A percentile compares a stretch with the other conserved stretches of the same genome.
phyloP scores from a whole-genome alignment of 225 moss, liverwort and hornwort genomes.

The Climacium dendroides region DNA sequence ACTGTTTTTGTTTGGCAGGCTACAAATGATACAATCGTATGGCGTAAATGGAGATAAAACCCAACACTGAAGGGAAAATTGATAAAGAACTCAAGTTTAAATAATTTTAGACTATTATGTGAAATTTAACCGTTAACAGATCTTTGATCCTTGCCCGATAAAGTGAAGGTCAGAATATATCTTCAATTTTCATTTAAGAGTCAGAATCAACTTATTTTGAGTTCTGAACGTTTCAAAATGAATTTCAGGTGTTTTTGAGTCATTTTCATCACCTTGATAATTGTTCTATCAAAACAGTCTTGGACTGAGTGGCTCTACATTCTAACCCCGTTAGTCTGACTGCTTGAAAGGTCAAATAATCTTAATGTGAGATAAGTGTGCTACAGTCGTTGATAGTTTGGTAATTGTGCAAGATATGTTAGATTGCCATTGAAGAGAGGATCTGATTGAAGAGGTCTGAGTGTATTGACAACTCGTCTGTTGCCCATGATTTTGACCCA shows the following conservation, averaged over 20 bases:
- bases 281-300: background rate
- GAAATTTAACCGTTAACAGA: background rate
- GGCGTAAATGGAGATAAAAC: background rate
- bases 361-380: background rate
- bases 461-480: background rate
- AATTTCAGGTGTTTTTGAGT: background rate
- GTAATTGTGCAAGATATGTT: background rate
- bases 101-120: background rate
- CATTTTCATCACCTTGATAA: background rate
- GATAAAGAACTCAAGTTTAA: background rate
- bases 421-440: background rate
- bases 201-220: background rate
- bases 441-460: background rate
- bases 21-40: background rate
- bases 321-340: too few relatives aligned
- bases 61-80: background rate
- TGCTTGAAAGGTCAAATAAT: background rate
- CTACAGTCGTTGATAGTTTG: background rate
- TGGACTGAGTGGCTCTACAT: background rate
- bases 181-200: background rate
- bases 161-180: background rate
- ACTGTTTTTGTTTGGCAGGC: background rate
- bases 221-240: background rate
- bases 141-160: background rate
- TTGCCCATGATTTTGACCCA: background rate